Evolutionary conservation across 2,329 filamentous ascomycete genomes (phyloP).

Genomic region (Colletotrichum phormii): DNA sequence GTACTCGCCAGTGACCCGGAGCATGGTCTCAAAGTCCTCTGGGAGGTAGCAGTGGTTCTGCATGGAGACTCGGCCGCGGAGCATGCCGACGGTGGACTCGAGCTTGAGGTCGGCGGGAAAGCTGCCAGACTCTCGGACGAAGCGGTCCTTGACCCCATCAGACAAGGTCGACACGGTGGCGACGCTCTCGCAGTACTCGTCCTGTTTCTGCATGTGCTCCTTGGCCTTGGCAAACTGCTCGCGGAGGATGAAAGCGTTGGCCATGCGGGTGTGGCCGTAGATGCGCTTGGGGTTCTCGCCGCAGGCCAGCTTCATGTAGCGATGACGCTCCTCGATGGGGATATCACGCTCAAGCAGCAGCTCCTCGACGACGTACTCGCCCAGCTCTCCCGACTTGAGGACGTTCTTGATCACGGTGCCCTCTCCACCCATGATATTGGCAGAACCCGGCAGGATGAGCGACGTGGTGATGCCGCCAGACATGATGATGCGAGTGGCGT

Average conservation of each 20-base stretch:
- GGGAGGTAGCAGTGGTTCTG: conserved; percentile 59
- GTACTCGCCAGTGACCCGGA: conserved; percentile 55
- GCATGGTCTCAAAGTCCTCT: conserved; percentile 56
- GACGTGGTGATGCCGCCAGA: conserved; percentile 58
- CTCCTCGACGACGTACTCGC: conserved; percentile 54
- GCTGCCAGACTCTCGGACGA: conserved; percentile 28
- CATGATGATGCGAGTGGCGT: conserved; percentile 49
- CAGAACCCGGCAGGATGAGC: conserved; percentile 57
- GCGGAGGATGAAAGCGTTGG: conserved; percentile 52
- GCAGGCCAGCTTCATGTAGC: conserved; percentile 60
- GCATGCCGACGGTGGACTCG: conserved; percentile 52
- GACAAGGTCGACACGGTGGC: conserved; percentile 37
- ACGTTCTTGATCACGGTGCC: conserved; percentile 55
- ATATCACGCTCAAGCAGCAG: conserved; percentile 54
- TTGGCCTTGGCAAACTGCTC: conserved; percentile 52
- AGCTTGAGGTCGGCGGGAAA: conserved; percentile 51
- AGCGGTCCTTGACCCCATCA: conserved; percentile 40
- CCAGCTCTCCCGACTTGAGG: conserved; percentile 45
- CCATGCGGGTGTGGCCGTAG: conserved; percentile 54
- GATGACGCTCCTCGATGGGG: conserved; percentile 43
- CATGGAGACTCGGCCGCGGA: conserved; percentile 54
- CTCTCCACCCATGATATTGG: conserved; percentile 59
- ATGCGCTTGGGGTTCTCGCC: conserved; percentile 56
- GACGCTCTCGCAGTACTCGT: conserved; percentile 44
- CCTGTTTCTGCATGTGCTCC: conserved; percentile 50